Evolutionary conservation across 768 basidiomycete genomes (phyloP).

Genomic region (Macrocybe gigantea): DNA sequence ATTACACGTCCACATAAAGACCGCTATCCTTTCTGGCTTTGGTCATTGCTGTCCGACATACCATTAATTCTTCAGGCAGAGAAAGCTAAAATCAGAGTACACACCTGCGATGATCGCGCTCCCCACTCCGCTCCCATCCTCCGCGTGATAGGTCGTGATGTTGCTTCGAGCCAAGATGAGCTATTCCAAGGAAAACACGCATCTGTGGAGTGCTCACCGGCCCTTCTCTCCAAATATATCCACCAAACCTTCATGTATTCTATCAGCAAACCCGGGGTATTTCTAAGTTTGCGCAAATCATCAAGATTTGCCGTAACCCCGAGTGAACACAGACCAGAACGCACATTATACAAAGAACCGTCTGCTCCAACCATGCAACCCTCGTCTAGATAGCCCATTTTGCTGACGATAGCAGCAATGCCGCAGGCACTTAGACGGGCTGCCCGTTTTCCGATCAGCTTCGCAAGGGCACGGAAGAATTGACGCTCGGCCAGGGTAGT

Average conservation of each 20-base stretch:
- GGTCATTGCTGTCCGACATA: constrained; percentile 68
- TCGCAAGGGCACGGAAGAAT: constrained; percentile 93
- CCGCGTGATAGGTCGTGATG: constrained; percentile 78
- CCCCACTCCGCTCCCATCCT: constrained; percentile 92
- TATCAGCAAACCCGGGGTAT: constrained; percentile 94
- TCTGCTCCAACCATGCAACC: constrained; percentile 89
- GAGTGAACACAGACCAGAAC: constrained; percentile 17
- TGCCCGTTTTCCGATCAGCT: constrained; percentile 83
- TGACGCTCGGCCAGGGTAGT: constrained; percentile 95
- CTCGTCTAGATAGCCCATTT: constrained; percentile 90
- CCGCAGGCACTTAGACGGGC: constrained; percentile 92
- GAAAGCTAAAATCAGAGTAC: constrained; percentile 5
- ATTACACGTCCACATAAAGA: constrained; percentile 44
- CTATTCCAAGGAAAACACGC: neutral
- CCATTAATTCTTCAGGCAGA: neutral
- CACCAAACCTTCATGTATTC: constrained; percentile 86
- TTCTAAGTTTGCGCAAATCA: constrained; percentile 49
- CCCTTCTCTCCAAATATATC: constrained; percentile 98
- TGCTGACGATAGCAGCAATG: constrained; percentile 93
- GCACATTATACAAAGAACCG: constrained; percentile 90
- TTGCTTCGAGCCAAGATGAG: constrained; percentile 31
- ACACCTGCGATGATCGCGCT: constrained; percentile 87
- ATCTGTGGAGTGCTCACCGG: constrained; percentile 40
- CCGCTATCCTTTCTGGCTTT: constrained; percentile 72
- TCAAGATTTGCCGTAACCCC: neutral